Evolutionary conservation across 257 asterid species (phyloP), one percentile per base, ranked within the genome.

Genomic region (Phtheirospermum japonicum): DNA sequence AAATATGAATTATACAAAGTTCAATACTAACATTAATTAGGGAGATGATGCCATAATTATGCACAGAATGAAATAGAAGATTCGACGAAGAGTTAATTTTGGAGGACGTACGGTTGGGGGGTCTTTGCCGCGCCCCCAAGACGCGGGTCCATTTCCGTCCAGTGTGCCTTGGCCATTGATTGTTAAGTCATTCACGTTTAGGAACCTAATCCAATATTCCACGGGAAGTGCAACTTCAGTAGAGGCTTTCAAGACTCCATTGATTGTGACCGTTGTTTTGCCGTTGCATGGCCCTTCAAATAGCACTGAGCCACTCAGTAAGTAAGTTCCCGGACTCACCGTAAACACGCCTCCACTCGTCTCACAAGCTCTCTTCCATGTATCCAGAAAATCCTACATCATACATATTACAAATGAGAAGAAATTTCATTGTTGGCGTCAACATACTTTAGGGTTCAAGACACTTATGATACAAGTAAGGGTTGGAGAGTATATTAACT

Each of bases 331-430:
- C 12, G 0, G 0, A 20, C 87, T 85, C 26, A 86, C 57, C 26
- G 16, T 4, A 46, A 86, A 34, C 4, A 55, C 54, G 20, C 82
- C 75, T 5, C 77, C 83, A 1, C 50, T 19, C 32, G 58, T 69
- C 49, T 36, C 6, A 55, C 95, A 87, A 9, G 86, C 86, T 43
- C 80, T 71, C 0, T 40, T 42, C 90, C 93, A 84, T 17, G 90
- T 74, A 26, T 13, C 51, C 36, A 58, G 0, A 30, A 84, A 79
- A 0, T 75, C 79, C 93, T 83, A 45, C 67, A 59, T 31, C 64
- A 17, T 16, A 33, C 4, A 14, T 16, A 42, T 33, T 1, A 23
- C 1, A 3, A 23, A 23, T 23, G 28, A 23, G 28, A 3, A 3
- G 1, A 23, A 23, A 23, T 23, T 23, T 23, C 28, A 23, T 23